phyloP scores from a whole-genome alignment of 495 filamentous ascomycete genomes.

The Glonium stellatum region DNA sequence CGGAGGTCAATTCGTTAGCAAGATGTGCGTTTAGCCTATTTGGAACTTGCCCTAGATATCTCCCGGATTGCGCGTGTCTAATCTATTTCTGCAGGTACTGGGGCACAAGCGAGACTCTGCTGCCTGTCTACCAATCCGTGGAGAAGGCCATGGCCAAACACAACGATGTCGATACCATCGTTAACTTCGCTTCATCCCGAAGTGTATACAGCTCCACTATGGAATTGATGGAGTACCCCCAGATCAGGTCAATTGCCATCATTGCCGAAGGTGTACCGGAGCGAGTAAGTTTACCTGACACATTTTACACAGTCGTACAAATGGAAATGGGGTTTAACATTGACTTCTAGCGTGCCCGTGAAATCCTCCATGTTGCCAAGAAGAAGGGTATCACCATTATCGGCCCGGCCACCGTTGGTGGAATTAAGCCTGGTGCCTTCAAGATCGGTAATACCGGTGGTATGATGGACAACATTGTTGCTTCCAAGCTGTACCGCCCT shows the following conservation, averaged over 20 bases:
- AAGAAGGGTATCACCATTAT: constrained; percentile 99
- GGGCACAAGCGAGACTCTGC: constrained; percentile 98
- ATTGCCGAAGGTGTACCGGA: constrained; percentile 99
- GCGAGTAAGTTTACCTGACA: constrained; percentile 55
- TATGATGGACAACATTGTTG: constrained; percentile 99
- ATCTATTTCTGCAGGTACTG: constrained; percentile 60
- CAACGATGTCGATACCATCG: constrained; percentile 90
- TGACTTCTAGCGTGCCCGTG: constrained; percentile 70
- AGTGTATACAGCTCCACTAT: constrained; percentile 96
- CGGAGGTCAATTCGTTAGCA: constrained; percentile 98
- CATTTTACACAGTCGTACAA: background rate
- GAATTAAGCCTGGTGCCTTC: constrained; percentile 97
- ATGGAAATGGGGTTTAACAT: constrained; percentile 4
- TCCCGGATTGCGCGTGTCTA: constrained; percentile 2
- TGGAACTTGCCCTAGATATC: background rate
- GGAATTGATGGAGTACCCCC: constrained; percentile 95
- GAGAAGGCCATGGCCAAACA: constrained; percentile 95
- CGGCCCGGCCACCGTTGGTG: constrained; percentile 95
- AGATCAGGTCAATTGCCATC: constrained; percentile 96
- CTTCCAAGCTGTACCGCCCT: constrained; percentile 98
- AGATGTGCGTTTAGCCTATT: constrained; percentile 60
- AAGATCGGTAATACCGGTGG: constrained; percentile 99
- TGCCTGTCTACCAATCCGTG: constrained; percentile 95
- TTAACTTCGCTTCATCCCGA: constrained; percentile 98
- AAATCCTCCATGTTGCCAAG: constrained; percentile 88